Conservation (phyloP, 345 rosid genomes). For the Camelina hispida region DNA sequence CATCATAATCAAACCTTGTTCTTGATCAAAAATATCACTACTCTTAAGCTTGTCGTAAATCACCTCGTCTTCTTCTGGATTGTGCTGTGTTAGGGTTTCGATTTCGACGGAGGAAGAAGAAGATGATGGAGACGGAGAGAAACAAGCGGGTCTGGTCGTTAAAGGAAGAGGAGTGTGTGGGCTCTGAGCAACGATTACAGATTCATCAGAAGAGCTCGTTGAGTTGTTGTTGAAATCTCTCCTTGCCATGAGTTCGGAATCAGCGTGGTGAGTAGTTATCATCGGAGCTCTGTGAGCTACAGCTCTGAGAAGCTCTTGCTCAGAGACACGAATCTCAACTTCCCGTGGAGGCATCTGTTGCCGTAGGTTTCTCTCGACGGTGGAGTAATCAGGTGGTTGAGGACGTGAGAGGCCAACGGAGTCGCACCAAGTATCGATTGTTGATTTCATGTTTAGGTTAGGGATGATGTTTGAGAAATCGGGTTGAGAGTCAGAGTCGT, state of each 20-base stretch:
- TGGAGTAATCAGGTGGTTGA: constrained; percentile 51
- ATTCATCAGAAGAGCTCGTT: constrained; percentile 66
- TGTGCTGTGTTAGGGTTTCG: constrained; percentile 33
- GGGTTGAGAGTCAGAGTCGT: constrained; percentile 44
- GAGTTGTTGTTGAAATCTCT: constrained; percentile 46
- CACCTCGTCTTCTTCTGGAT: constrained; percentile 42
- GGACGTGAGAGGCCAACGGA: constrained; percentile 47
- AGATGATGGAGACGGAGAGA: constrained; percentile 70
- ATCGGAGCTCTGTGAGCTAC: constrained; percentile 58
- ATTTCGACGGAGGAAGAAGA: constrained; percentile 47
- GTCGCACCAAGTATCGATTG: constrained; percentile 72
- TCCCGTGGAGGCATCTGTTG: constrained; percentile 44
- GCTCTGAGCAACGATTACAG: constrained; percentile 54
- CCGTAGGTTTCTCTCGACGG: constrained; percentile 55
- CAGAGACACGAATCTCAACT: constrained; percentile 62
- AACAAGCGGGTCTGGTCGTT: constrained; percentile 75
- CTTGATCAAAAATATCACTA: constrained; percentile 32
- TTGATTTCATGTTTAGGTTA: constrained; percentile 66
- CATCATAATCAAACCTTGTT: constrained; percentile 45
- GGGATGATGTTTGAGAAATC: constrained; percentile 70
- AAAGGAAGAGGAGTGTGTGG: constrained; percentile 77
- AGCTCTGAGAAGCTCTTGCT: constrained; percentile 63
- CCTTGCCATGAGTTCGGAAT: constrained; percentile 52
- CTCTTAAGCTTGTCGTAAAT: constrained; percentile 40
- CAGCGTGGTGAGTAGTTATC: constrained; percentile 52